A percentile compares a stretch with the other conserved stretches of the same genome.
These are phyloP conservation scores for Aristolochia contorta DNA, from an alignment of 164 flowering plant genomes.

Conservation along the genomic window DNA sequence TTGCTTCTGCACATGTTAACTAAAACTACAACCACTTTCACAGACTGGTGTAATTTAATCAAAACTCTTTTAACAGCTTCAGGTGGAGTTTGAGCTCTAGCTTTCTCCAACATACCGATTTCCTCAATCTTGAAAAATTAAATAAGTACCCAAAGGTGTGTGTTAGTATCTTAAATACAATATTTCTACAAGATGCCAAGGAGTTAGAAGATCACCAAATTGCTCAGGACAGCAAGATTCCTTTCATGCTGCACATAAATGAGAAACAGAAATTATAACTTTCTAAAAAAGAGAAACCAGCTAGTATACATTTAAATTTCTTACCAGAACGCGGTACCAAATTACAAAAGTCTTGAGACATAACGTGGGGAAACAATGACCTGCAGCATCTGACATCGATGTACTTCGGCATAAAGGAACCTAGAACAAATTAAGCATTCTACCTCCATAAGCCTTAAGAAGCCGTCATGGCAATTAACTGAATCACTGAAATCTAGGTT, in stretches of 20 bases:
- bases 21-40: conserved; percentile 62
- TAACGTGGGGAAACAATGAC: conserved; percentile 48
- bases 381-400: conserved; percentile 21
- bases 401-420: conserved; percentile 26
- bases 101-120: conserved; percentile 28
- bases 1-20: conserved; percentile 58
- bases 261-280: background rate
- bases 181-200: background rate
- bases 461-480: no score
- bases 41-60: conserved; percentile 36
- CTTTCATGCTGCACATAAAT: conserved; percentile 66
- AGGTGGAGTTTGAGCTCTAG: conserved; percentile 22
- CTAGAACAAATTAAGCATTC: conserved; percentile 21
- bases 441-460: no score
- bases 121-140: conserved; percentile 44
- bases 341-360: conserved; percentile 41
- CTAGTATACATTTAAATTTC: conserved; percentile 6
- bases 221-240: conserved; percentile 46
- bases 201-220: conserved; percentile 40
- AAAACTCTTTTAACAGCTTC: conserved; percentile 34
- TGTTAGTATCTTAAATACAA: conserved; percentile 1
- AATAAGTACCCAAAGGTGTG: background rate
- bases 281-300: background rate
- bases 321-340: conserved; percentile 79
- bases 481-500: background rate